phyloP scores from a whole-genome alignment of 2,329 filamentous ascomycete genomes.

The Hysterium pulicare region DNA sequence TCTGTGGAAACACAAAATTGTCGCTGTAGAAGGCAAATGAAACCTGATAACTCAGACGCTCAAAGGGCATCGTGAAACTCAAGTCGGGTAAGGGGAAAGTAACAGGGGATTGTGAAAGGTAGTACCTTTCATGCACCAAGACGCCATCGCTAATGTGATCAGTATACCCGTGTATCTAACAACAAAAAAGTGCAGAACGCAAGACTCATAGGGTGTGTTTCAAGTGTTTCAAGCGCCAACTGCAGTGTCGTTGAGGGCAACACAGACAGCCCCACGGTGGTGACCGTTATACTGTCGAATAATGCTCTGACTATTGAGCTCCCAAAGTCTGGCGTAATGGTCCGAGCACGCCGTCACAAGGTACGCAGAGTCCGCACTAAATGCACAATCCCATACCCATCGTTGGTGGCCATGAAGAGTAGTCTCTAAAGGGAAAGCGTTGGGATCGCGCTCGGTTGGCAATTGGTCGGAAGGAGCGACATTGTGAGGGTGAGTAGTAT shows the following conservation, averaged over 20 bases:
- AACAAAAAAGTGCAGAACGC: not conserved
- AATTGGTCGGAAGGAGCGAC: constrained; percentile 28
- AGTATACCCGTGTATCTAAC: not conserved
- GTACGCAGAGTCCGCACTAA: constrained; percentile 89
- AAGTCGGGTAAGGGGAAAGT: no score
- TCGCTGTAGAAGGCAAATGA: no score
- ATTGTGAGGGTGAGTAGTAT: constrained; percentile 44
- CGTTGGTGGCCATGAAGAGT: constrained; percentile 87
- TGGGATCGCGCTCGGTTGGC: constrained; percentile 40
- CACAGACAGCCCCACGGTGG: constrained; percentile 86
- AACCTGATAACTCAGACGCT: no score
- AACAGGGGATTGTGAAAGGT: no score
- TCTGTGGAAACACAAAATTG: no score
- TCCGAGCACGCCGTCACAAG: constrained; percentile 90
- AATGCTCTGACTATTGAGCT: constrained; percentile 79
- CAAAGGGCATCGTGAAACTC: no score
- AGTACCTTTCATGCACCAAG: no score
- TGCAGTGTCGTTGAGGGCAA: constrained; percentile 75
- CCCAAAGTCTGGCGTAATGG: constrained; percentile 90
- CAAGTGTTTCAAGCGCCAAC: constrained; percentile 26
- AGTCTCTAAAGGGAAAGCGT: constrained; percentile 75
- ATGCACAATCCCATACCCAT: constrained; percentile 97
- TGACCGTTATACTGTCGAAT: constrained; percentile 96
- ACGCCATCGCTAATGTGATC: constrained; percentile 3
- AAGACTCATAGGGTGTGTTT: not conserved